Evolutionary conservation across 225 moss, liverwort and hornwort genomes (phyloP), one percentile per base, ranked within the genome.

Genomic region (Neckera pumila): DNA sequence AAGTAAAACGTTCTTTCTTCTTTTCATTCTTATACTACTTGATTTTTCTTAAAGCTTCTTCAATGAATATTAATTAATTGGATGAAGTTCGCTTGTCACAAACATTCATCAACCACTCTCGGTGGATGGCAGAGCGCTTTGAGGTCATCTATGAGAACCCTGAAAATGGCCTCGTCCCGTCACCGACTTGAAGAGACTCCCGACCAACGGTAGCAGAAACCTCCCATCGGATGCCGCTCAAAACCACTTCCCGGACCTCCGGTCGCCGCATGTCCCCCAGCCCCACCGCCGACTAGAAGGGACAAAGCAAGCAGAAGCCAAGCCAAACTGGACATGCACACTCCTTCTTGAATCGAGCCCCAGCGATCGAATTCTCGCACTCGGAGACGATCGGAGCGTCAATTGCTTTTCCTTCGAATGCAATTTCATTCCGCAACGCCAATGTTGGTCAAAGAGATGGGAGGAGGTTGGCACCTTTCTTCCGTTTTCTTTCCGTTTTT

Each of bases 391-490:
- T 90, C 90, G 89, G 40, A 83, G 83, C 51, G 25, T 58, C 61
- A 58, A 85, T 84, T 84, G 14, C 9, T 47, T 54, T 12, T 86
- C 17, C 60, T 49, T 54, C 13, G 28, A 53, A 77, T 27, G 56
- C 75, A 75, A 51, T 73, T 86, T 15, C 70, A 49, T 26, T 77
- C 38, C 65, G 53, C 42, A 9, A 42, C 83, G 56, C 14, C 66
- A 61, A 92, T 91, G 91, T 75, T 89, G 86, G 89, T 91, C 74
- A 76, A 79, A 45, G 89, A 75, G 10, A 92, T 91, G 91, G 92
- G 92, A 53, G 92, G 92, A 92, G 92, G 92, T 92, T 61, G 17
- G 86, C 38, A 17, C 0, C 33, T 66, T 79, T 62, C 69, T 33
- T 53, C 53, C 5, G 22, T 75, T 66, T 79, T 56, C 67, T 33